Percentiles rank a stretch among this genome's conserved stretches.
Evolutionary conservation across 495 filamentous ascomycete species (phyloP).

Genomic region (Letharia columbiana): DNA sequence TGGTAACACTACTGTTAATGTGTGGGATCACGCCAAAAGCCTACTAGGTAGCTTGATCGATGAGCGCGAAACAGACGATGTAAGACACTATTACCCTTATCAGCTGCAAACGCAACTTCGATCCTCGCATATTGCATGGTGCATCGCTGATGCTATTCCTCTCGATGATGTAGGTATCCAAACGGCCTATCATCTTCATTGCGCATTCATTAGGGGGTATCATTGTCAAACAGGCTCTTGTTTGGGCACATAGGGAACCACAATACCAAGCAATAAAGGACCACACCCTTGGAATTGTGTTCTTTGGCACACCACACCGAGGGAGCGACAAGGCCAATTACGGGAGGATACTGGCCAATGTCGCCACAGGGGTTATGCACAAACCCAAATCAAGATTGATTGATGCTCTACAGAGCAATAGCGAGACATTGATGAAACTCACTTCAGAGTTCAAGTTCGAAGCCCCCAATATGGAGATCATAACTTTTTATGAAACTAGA

Average conservation of each 20-base stretch:
- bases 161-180: constrained; percentile 15
- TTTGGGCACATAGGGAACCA: constrained; percentile 26
- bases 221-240: constrained; percentile 33
- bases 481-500: constrained; percentile 33
- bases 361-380: constrained; percentile 5
- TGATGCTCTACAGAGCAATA: background rate
- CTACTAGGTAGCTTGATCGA: constrained; percentile 20
- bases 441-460: constrained; percentile 34
- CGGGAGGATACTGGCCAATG: constrained; percentile 5
- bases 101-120: background rate
- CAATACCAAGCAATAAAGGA: constrained; percentile 25
- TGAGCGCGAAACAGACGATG: constrained; percentile 26
- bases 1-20: constrained; percentile 11
- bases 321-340: constrained; percentile 16
- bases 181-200: constrained; percentile 37
- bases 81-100: background rate
- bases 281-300: constrained; percentile 28
- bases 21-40: constrained; percentile 18
- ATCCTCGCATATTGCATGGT: background rate
- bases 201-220: constrained; percentile 44
- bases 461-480: constrained; percentile 30
- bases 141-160: constrained; percentile 10
- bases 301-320: constrained; percentile 32
- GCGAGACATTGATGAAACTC: constrained; percentile 30
- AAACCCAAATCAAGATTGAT: constrained; percentile 3